Percentiles rank a stretch among this genome's conserved stretches.
These are phyloP conservation scores for Pseudogymnoascus sp. DNA, from an alignment of 2,329 filamentous ascomycete species.

Conservation along the genomic window DNA sequence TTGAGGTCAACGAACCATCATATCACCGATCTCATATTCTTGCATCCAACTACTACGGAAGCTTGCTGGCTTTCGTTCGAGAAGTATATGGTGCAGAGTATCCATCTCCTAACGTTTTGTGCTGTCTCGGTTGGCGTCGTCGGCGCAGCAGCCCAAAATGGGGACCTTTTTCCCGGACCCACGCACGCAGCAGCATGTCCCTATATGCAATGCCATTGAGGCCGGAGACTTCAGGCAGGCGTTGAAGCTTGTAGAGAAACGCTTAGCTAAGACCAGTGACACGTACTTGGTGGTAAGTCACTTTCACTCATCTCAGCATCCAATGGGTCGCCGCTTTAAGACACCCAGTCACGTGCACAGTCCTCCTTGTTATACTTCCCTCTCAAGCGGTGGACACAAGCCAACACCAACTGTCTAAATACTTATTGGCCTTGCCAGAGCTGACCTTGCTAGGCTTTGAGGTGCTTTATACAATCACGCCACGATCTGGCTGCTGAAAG, in stretches of 20 bases:
- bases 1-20: neutral
- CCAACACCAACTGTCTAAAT: neutral
- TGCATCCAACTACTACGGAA: neutral
- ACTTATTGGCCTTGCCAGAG: neutral
- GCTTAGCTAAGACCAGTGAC: conserved; percentile 24
- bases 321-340: conserved; percentile 4
- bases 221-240: conserved; percentile 28
- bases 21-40: neutral
- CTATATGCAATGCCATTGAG: conserved; percentile 28
- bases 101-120: neutral
- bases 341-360: neutral
- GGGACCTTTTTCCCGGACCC: conserved; percentile 11
- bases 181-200: conserved; percentile 23
- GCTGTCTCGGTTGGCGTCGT: conserved; percentile 2
- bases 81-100: neutral
- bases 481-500: conserved; percentile 22
- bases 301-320: conserved; percentile 1
- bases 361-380: neutral
- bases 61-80: neutral
- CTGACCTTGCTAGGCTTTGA: conserved; percentile 23
- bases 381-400: neutral
- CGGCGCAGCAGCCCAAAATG: conserved; percentile 3
- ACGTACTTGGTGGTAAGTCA: conserved; percentile 25
- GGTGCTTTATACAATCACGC: conserved; percentile 24
- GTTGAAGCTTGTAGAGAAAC: conserved; percentile 28